These are phyloP conservation scores for Entomortierella parvispora DNA, from an alignment of 192 early-diverging fungal species.

Conservation along the genomic window DNA sequence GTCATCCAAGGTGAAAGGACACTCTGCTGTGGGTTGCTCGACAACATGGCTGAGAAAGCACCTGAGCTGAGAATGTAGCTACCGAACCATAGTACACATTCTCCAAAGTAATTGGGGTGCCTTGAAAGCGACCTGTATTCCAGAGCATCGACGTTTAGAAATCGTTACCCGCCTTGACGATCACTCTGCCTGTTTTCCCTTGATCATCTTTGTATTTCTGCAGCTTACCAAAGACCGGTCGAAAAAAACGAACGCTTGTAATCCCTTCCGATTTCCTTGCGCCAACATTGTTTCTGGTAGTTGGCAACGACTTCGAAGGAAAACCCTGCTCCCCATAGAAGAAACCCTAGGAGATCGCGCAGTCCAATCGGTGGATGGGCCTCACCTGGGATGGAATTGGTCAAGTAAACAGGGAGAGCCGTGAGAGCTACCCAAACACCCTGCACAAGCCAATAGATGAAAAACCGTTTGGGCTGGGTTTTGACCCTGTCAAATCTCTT, in stretches of 20 bases:
- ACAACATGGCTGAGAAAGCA: constrained; percentile 9
- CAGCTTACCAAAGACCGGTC: constrained; percentile 31
- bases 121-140: constrained; percentile 49
- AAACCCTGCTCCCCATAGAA: constrained; percentile 40
- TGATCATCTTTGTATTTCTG: too few species aligned
- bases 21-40: background rate
- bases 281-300: constrained; percentile 47
- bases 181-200: too few species aligned
- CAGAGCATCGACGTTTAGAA: too few species aligned
- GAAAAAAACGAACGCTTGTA: constrained; percentile 52
- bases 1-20: constrained; percentile 32
- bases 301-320: constrained; percentile 35
- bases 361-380: constrained; percentile 34
- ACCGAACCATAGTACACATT: constrained; percentile 47
- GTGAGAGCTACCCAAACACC: constrained; percentile 46
- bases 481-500: constrained; percentile 47
- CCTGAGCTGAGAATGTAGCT: constrained; percentile 27
- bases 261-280: constrained; percentile 35
- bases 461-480: constrained; percentile 17
- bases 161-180: too few species aligned
- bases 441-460: constrained; percentile 49
- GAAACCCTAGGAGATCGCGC: constrained; percentile 34
- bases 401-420: constrained; percentile 46
- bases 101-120: constrained; percentile 57
- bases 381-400: constrained; percentile 40